These are phyloP conservation scores for Aspergillus amoenus DNA, from an alignment of 2,329 filamentous ascomycete species.

Conservation along the genomic window DNA sequence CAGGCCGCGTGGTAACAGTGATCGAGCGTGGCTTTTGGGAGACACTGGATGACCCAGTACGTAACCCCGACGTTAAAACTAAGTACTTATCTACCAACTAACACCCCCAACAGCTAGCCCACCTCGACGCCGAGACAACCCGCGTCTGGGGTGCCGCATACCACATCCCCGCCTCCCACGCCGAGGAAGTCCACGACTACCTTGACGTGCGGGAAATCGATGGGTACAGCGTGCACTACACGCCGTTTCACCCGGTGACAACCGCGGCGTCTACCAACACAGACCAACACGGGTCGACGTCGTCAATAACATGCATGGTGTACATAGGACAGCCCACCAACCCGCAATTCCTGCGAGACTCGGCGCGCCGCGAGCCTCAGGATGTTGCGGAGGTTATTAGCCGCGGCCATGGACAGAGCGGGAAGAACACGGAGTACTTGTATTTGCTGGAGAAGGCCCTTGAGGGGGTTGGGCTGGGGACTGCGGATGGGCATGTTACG, in stretches of 20 bases:
- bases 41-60: conserved; percentile 65
- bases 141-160: conserved; percentile 91
- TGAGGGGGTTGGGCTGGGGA: conserved; percentile 69
- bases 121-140: conserved; percentile 38
- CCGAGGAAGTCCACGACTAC: conserved; percentile 80
- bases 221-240: conserved; percentile 91
- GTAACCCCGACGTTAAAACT: conserved; percentile 7
- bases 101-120: conserved; percentile 28
- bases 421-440: conserved; percentile 86
- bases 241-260: conserved; percentile 70
- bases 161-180: conserved; percentile 70
- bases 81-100: background rate
- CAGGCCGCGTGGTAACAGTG: conserved; percentile 89
- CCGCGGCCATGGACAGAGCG: conserved; percentile 75
- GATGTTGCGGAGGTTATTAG: conserved; percentile 78
- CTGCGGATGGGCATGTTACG: conserved; percentile 78
- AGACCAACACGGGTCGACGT: conserved; percentile 1
- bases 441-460: conserved; percentile 76
- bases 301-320: conserved; percentile 63
- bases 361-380: conserved; percentile 68
- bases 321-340: conserved; percentile 96
- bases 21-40: conserved; percentile 85
- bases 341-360: conserved; percentile 71
- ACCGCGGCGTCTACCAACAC: conserved; percentile 3
- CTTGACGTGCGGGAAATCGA: conserved; percentile 97